A percentile compares a stretch with the other conserved stretches of the same genome.
Evolutionary conservation across 2,329 filamentous ascomycete species (phyloP).

Genomic region (Aspergillus uvarum): DNA sequence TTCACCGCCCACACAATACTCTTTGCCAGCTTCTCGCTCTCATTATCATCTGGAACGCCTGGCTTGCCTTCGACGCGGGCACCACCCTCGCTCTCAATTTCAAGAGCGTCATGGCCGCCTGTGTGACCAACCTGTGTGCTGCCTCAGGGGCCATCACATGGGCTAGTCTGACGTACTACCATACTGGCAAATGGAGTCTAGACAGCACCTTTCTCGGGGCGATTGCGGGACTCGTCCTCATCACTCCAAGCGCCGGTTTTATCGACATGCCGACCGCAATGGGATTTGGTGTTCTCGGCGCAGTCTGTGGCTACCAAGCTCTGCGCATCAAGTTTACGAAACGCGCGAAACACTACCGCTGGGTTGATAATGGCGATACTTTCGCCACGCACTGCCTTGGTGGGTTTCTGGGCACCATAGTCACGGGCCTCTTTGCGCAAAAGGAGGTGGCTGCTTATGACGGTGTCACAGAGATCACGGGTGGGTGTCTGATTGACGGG

Average conservation of each 20-base stretch:
- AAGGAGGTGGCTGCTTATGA: constrained; percentile 53
- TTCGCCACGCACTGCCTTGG: constrained; percentile 57
- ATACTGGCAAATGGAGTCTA: constrained; percentile 47
- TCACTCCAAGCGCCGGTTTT: constrained; percentile 52
- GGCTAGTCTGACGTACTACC: constrained; percentile 48
- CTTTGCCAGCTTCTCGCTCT: constrained; percentile 50
- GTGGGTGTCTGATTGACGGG: constrained; percentile 56
- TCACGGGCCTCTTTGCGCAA: constrained; percentile 52
- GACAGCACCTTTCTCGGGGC: constrained; percentile 55
- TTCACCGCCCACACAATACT: constrained; percentile 51
- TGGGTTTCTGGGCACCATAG: constrained; percentile 52
- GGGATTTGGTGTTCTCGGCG: constrained; percentile 50
- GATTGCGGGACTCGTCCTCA: constrained; percentile 55
- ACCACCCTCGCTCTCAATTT: constrained; percentile 52
- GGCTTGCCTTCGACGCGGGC: constrained; percentile 54
- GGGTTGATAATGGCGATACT: constrained; percentile 58
- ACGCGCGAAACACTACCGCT: constrained; percentile 47
- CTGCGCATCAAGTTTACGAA: constrained; percentile 55
- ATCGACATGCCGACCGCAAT: constrained; percentile 52
- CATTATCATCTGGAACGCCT: constrained; percentile 54
- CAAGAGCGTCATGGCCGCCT: constrained; percentile 52
- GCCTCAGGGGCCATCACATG: constrained; percentile 50
- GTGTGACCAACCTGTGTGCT: constrained; percentile 52
- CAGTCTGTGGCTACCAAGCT: constrained; percentile 52
- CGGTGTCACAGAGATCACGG: constrained; percentile 49